phyloP scores from a whole-genome alignment of 2,329 filamentous ascomycete genomes.

The Pezicula rhizophila region DNA sequence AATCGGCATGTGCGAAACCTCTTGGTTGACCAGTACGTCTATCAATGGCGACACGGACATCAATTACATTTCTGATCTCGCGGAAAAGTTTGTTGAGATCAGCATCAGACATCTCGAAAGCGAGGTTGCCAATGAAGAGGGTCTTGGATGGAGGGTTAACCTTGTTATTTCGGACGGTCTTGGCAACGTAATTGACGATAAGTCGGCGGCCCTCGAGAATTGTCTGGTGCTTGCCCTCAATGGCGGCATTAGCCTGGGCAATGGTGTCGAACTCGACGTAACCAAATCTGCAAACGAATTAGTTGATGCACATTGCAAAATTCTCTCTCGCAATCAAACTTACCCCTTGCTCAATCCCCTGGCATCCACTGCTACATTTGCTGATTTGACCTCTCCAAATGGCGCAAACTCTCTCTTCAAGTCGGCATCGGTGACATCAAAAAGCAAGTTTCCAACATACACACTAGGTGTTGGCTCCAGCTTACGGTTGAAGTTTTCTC shows the following conservation, averaged over 20 bases:
- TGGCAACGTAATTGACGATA: slow-evolving; percentile 48
- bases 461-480: slow-evolving; percentile 28
- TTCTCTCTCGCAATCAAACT: slow-evolving; percentile 16
- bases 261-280: slow-evolving; percentile 55
- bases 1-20: slow-evolving; percentile 82
- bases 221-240: slow-evolving; percentile 51
- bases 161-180: slow-evolving; percentile 12
- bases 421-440: slow-evolving; percentile 56
- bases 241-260: slow-evolving; percentile 47
- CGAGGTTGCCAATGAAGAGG: slow-evolving; percentile 80
- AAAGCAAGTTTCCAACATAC: slow-evolving; percentile 66
- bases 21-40: slow-evolving; percentile 72
- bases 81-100: slow-evolving; percentile 76
- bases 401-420: slow-evolving; percentile 51
- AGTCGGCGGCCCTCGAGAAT: slow-evolving; percentile 59
- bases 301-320: not conserved
- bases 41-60: slow-evolving; percentile 79
- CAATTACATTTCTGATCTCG: slow-evolving; percentile 61
- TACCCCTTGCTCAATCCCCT: slow-evolving; percentile 66
- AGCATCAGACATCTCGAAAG: slow-evolving; percentile 77
- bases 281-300: slow-evolving; percentile 46
- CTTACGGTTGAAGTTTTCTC: not conserved
- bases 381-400: slow-evolving; percentile 48
- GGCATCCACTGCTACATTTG: slow-evolving; percentile 52
- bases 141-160: slow-evolving; percentile 52